phyloP scores from a whole-genome alignment of 2,329 filamentous ascomycete species.

The Calonectria hawksworthii region DNA sequence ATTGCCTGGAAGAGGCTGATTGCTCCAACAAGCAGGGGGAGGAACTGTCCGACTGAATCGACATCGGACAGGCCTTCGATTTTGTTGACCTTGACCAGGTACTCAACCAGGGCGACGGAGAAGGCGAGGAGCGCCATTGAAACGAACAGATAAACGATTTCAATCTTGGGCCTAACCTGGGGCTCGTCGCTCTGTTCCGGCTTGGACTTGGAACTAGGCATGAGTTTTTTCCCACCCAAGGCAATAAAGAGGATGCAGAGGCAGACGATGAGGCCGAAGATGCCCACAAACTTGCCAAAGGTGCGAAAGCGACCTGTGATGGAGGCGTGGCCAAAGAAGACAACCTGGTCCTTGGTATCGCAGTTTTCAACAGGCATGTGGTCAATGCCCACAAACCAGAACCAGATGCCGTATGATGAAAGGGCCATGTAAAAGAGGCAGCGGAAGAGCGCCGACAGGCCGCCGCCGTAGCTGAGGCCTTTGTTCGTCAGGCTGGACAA shows the following conservation, averaged over 20 bases:
- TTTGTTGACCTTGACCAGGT: neutral
- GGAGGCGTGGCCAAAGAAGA: neutral
- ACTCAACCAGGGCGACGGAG: neutral
- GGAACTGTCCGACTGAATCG: neutral
- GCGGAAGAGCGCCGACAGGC: neutral
- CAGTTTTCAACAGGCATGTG: neutral
- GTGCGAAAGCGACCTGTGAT: neutral
- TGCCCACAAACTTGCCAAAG: neutral
- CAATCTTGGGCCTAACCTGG: neutral
- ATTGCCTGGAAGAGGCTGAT: neutral
- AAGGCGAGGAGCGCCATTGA: neutral
- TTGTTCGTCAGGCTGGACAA: neutral
- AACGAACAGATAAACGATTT: neutral
- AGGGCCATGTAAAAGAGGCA: neutral
- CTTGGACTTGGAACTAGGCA: neutral
- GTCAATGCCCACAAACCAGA: neutral
- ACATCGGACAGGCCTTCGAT: neutral
- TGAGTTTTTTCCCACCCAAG: neutral
- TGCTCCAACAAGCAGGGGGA: neutral
- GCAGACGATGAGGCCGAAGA: neutral
- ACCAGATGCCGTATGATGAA: neutral
- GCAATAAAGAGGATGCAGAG: neutral
- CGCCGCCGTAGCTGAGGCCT: neutral
- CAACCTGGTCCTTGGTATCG: neutral
- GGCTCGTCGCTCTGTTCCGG: neutral